Base-by-base conservation (phyloP, 345 rosid genomes). In the Excoecaria agallocha region DNA sequence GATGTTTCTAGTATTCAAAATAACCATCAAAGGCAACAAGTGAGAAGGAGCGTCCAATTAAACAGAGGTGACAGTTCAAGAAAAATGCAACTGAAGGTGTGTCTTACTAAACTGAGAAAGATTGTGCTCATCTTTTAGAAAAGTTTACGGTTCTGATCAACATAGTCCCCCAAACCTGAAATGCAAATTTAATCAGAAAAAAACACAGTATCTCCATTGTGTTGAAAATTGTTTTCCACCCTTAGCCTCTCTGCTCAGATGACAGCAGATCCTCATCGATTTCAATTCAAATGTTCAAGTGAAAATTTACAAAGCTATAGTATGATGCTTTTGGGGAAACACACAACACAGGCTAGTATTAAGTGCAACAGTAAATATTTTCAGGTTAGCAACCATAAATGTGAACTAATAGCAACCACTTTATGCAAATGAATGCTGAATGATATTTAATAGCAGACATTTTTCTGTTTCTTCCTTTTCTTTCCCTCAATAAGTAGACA, bases 61-160 rank as follows among this genome's bases (percentile, higher is more conserved):
- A 24, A 68, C 17, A 49, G 71, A 25, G 50, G 37, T 22, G 7
- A 35, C 17, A 68, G 39, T 68, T 24, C 37, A 46, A 43, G 11
- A 72, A 54, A 15, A 62, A 73, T 22, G 54, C 13, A 17, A 74
- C 13, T 25, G 61, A 17, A 52, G 54, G 66, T 61, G 54, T 64
- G 70, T 43, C 88, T 84, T 83, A 92, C 98, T 81, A 94, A 81
- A 81, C 94, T 79, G 72, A 94, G 96, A 79, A 86, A 82, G 77
- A 90, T 62, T 8, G 96, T 90, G 68, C 82, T 89, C 73, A 92
- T 78, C 77, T 78, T 87, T 45, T 96, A 90, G 63, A 90, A 81
- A 46, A 83, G 86, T 72, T 85, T 87, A 69, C 87, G 94, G 60
- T 90, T 94, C 62, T 69, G 80, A 85, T 92, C 98, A 60, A 90